These are phyloP conservation scores for Penicillium olsonii DNA, from an alignment of 2,329 filamentous ascomycete species.

Conservation along the genomic window DNA sequence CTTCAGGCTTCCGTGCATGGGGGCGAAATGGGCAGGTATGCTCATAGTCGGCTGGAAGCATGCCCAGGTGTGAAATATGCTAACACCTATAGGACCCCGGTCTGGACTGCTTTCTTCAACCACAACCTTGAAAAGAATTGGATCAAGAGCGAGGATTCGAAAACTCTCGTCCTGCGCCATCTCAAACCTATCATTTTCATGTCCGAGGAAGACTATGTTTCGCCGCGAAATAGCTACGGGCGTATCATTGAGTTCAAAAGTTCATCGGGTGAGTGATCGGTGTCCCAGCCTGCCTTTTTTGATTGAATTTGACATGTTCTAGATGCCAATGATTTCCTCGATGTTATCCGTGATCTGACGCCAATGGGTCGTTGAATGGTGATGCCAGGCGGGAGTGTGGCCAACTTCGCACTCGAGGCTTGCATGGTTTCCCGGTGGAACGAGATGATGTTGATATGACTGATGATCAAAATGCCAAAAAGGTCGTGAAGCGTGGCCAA, in stretches of 20 bases:
- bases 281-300: neutral
- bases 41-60: neutral
- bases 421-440: too few species aligned
- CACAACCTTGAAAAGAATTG: constrained; percentile 51
- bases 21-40: constrained; percentile 53
- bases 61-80: neutral
- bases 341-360: constrained; percentile 34
- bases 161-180: constrained; percentile 51
- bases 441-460: constrained; percentile 25
- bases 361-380: neutral
- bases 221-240: constrained; percentile 37
- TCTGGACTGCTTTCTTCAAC: constrained; percentile 63
- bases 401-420: too few species aligned
- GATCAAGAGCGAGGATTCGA: constrained; percentile 47
- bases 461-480: constrained; percentile 23
- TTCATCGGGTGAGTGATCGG: constrained; percentile 29
- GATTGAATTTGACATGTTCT: neutral
- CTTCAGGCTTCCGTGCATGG: constrained; percentile 58
- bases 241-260: constrained; percentile 42
- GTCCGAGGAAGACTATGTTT: constrained; percentile 50
- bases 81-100: constrained; percentile 47
- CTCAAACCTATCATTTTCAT: constrained; percentile 56
- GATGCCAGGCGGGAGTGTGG: too few species aligned
- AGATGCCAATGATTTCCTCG: constrained; percentile 44
- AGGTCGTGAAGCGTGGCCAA: too few species aligned